Evolutionary conservation across 179 eudicot genomes (phyloP).

Genomic region (Silene coronaria): DNA sequence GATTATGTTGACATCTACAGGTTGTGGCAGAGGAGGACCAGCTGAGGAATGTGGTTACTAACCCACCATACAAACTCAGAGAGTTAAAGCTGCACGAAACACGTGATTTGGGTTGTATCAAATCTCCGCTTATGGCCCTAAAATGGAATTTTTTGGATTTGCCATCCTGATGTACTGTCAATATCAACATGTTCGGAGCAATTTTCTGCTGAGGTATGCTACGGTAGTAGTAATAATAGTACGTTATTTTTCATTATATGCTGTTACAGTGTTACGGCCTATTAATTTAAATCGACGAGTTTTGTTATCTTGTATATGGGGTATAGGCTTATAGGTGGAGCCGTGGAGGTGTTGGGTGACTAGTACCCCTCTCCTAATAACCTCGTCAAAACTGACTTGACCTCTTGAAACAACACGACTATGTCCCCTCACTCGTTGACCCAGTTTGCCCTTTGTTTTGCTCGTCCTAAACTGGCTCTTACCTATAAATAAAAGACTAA

Average conservation of each 20-base stretch:
- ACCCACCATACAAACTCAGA: not conserved
- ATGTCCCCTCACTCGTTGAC: no score
- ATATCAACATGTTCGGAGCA: not conserved
- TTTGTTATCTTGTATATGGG: no score
- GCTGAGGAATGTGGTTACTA: not conserved
- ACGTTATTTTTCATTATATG: not conserved
- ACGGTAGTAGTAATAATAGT: not conserved
- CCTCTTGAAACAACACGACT: no score
- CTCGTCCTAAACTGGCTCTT: no score
- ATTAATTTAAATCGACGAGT: no score
- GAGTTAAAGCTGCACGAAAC: not conserved
- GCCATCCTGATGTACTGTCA: not conserved
- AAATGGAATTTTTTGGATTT: not conserved
- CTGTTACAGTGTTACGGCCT: no score
- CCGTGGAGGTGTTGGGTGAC: no score
- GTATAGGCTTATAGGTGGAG: no score
- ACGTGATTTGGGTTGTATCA: not conserved
- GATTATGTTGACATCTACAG: not conserved
- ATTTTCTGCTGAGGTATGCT: not conserved
- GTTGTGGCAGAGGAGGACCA: not conserved
- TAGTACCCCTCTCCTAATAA: no score
- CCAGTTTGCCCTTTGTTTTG: no score
- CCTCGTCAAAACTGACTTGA: no score
- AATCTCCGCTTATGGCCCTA: not conserved
- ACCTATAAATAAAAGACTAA: no score